Evolutionary conservation across 2,329 filamentous ascomycete species (phyloP), one percentile per base, ranked within the genome.

Genomic region (Sclerotinia borealis): DNA sequence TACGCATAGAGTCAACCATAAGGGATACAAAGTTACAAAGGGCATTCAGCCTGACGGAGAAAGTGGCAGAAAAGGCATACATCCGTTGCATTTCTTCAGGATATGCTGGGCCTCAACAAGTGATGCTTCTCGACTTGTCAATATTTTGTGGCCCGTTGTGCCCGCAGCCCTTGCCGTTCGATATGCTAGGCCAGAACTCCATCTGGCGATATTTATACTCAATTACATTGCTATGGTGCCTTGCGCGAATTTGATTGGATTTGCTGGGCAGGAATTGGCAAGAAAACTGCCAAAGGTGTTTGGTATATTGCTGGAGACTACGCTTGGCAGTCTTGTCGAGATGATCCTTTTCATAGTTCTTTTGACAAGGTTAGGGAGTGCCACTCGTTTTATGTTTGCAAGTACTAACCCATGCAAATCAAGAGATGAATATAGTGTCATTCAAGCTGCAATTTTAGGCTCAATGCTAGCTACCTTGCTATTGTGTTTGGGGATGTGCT

Each of bases 381-480:
- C n/a, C 9, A 13, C n/a, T 36, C 5, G 22, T 36, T 11, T 22
- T 25, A 45, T 36, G 3, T 47, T 47, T 36, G n/a, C 27, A 34
- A 15, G 9, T 8, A 25, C 59, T 61, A 54, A 51, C 25, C 5
- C 10, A 9, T 9, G 25, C 27, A 17, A 19, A 41, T 6, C 19
- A 61, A 61, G 56, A 36, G 68, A 79, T 59, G 75, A 79, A 74
- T 86, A 88, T 65, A 80, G 82, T n/a, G 89, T 95, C 69, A 91
- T 96, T 69, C 85, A 91, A 72, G 90, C 90, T 60, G 91, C 92
- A 31, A 93, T 96, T 62, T 78, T 96, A 0, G 91, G 92, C 41
- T 93, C 90, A 0, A 89, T 96, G 50, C 76, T 96, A 39, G 91
- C 92, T 15, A 96, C 92, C 37, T 83, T 95, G 77, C 77, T 96